Base-by-base conservation (phyloP, 208 protist species). In the Borovskyia barvae region DNA sequence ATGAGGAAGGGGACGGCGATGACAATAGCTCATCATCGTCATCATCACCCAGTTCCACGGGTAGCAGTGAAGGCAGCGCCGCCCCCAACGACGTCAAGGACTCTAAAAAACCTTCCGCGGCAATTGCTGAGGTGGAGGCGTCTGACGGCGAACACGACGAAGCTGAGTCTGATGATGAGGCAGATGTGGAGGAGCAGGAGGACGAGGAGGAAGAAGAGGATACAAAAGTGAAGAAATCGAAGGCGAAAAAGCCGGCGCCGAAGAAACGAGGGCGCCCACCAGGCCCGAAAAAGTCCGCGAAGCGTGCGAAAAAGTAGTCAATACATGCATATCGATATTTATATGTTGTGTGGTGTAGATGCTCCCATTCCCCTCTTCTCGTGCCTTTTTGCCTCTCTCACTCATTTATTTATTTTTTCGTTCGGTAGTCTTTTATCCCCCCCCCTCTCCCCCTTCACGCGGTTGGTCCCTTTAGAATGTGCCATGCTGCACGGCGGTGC, bases 231-330 rank as follows among this genome's bases (percentile, higher is more conserved):
- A 47, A 68, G 41, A 59, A 75, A 35, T 58, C 56, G 15, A 65
- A 66, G 29, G 54, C 22, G n/a, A 56, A 50, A 15, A 43, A 42
- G 11, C 25, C 14, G 29, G 66, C 64, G 7, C 58, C 45, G n/a
- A 49, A 41, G 58, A 82, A 82, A 47, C 76, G 71, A 2, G 48
- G 36, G 14, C 71, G 72, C 25, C 64, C 70, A 3, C 37, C 62
- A 2, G 58, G 57, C 37, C 40, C 72, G 14, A 76, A 77, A 55
- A 79, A 72, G 52, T n/a, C 73, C 17, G 32, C 73, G 46, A 90
- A 87, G 59, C 63, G 67, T 22, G 49, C 77, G 1, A 90, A 81
- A 64, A 89, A 89, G 22, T 55, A 69, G 50, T 30, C 29, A 24
- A 41, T 20, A 17, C 15, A 11, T 28, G 36, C 11, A 9, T 40